Evolutionary conservation across 2,329 filamentous ascomycete species (phyloP).

Genomic region (Cladosporium oxysporum): DNA sequence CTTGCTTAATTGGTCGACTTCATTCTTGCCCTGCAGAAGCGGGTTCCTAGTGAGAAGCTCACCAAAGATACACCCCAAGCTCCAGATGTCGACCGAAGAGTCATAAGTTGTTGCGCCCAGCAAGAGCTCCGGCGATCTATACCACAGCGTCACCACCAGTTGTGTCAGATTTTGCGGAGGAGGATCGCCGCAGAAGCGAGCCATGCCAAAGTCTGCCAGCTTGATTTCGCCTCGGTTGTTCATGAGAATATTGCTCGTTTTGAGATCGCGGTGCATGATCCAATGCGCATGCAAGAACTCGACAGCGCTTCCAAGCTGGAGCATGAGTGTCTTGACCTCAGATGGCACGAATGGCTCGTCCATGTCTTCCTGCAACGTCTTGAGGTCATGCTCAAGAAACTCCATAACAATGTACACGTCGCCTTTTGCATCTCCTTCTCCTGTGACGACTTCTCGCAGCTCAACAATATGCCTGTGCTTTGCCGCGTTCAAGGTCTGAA

Average conservation of each 20-base stretch:
- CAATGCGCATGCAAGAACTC: conserved; percentile 84
- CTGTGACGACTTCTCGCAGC: conserved; percentile 73
- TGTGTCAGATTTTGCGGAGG: conserved; percentile 75
- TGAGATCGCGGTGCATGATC: conserved; percentile 88
- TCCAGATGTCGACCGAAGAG: conserved; percentile 88
- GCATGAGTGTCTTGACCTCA: conserved; percentile 86
- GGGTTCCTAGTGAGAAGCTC: conserved; percentile 84
- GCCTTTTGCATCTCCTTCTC: conserved; percentile 36
- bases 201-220: conserved; percentile 98
- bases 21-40: conserved; percentile 83
- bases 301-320: conserved; percentile 78
- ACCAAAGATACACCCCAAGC: conserved; percentile 90
- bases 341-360: conserved; percentile 88
- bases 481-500: conserved; percentile 82
- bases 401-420: conserved; percentile 93
- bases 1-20: conserved; percentile 83
- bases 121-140: conserved; percentile 86
- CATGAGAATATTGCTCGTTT: conserved; percentile 90
- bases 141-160: conserved; percentile 96
- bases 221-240: conserved; percentile 94
- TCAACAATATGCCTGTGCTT: conserved; percentile 79
- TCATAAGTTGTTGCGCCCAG: conserved; percentile 78
- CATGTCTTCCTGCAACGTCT: conserved; percentile 91
- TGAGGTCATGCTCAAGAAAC: conserved; percentile 95
- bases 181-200: conserved; percentile 81